These are phyloP conservation scores for grape (Vitis vinifera) DNA, from an alignment of 164 flowering plant genomes.

Conservation along the genomic window DNA sequence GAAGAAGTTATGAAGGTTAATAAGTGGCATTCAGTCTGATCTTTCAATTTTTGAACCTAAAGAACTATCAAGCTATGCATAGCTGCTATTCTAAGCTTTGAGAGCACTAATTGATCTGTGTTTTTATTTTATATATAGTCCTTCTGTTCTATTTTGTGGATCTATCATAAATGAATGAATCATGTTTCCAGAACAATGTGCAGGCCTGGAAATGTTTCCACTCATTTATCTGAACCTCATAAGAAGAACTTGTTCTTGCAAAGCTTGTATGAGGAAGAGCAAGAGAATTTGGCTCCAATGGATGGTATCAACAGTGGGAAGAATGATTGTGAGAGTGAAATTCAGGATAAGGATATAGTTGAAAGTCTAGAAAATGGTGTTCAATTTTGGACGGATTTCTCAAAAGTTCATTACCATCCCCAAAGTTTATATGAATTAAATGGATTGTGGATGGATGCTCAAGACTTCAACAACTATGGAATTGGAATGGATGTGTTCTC, in stretches of 20 bases:
- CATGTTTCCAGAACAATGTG: constrained; percentile 19
- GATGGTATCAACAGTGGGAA: constrained; percentile 18
- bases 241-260: constrained; percentile 82
- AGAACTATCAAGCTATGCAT: not conserved
- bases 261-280: constrained; percentile 69
- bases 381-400: constrained; percentile 88
- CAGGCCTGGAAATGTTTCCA: constrained; percentile 76
- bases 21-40: not conserved
- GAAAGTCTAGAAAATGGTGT: constrained; percentile 62
- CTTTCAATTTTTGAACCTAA: not conserved
- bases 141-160: not conserved
- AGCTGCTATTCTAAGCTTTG: not conserved
- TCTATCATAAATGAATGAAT: constrained; percentile 1
- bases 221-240: constrained; percentile 55
- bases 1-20: not conserved
- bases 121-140: not conserved
- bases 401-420: constrained; percentile 95
- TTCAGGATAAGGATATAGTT: constrained; percentile 65
- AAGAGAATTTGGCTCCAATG: constrained; percentile 10
- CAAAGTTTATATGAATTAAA: constrained; percentile 74
- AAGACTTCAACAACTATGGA: constrained; percentile 74
- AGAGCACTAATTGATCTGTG: too few species aligned
- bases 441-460: constrained; percentile 59
- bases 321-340: constrained; percentile 21
- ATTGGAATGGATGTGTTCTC: constrained; percentile 70